Conservation (phyloP, 345 rosid genomes). For the Tarenaya hassleriana region DNA sequence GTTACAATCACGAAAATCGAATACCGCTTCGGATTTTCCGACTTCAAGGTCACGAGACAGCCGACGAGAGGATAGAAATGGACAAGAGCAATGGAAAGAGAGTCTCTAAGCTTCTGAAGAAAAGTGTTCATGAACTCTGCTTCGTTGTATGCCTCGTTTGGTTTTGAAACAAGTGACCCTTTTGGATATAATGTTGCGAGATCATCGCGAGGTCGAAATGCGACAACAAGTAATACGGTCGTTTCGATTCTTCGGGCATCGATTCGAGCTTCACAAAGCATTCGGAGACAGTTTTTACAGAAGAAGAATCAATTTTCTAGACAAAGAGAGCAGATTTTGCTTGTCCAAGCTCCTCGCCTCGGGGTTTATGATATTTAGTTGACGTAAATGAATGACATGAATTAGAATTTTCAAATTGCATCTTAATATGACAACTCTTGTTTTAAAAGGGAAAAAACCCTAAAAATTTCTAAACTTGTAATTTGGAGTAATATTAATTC, state of each 20-base stretch:
- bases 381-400: no score
- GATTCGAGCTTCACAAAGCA: conserved; percentile 47
- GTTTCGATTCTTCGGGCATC: conserved; percentile 29
- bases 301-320: conserved; percentile 16
- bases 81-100: conserved; percentile 51
- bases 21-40: conserved; percentile 30
- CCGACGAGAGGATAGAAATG: conserved; percentile 74
- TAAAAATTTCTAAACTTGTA: no score
- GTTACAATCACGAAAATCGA: conserved; percentile 48
- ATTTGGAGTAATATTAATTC: no score
- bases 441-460: no score
- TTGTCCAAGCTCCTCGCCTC: no score
- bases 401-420: no score
- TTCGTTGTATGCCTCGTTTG: conserved; percentile 18
- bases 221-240: conserved; percentile 41
- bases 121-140: conserved; percentile 33
- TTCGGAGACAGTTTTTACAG: conserved; percentile 40
- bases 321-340: no score
- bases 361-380: no score
- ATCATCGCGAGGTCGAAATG: conserved; percentile 50
- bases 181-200: conserved; percentile 52
- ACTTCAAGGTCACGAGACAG: conserved; percentile 34
- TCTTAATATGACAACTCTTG: no score
- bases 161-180: conserved; percentile 54
- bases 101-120: conserved; percentile 40